Conservation (phyloP, 1,139 yeast species). For the Nakaseomyces kungkrabaensis region DNA sequence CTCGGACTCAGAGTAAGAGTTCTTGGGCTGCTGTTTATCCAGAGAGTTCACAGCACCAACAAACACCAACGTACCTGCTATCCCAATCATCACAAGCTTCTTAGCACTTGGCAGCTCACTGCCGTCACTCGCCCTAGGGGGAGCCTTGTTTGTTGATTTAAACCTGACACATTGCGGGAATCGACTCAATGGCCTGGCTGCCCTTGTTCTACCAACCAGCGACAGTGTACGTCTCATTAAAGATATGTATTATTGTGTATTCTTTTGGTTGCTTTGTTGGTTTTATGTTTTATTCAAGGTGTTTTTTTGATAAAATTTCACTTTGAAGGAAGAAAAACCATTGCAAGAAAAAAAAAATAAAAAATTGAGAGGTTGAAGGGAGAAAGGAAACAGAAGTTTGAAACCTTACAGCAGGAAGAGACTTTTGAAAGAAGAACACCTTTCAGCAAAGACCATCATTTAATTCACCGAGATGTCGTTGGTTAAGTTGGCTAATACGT, state of each 20-base stretch:
- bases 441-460: too few relatives aligned
- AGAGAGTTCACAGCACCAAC: slow-evolving; percentile 43
- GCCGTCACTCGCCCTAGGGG: slow-evolving; percentile 7
- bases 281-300: too few relatives aligned
- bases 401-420: too few relatives aligned
- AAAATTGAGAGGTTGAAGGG: too few relatives aligned
- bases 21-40: slow-evolving; percentile 46
- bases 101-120: slow-evolving; percentile 37
- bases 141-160: neutral
- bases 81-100: slow-evolving; percentile 40
- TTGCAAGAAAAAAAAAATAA: too few relatives aligned
- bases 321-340: too few relatives aligned
- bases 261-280: neutral
- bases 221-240: neutral
- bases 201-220: neutral
- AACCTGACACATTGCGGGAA: neutral
- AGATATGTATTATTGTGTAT: neutral
- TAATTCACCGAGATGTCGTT: slow-evolving; percentile 50
- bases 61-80: slow-evolving; percentile 45
- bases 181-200: neutral
- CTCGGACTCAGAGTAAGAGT: slow-evolving; percentile 49
- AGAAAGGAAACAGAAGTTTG: too few relatives aligned
- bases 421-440: too few relatives aligned
- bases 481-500: slow-evolving; percentile 71
- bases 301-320: too few relatives aligned